Evolutionary conservation across 2,329 filamentous ascomycete genomes (phyloP), one percentile per base, ranked within the genome.

Genomic region (Exophiala dermatitidis): DNA sequence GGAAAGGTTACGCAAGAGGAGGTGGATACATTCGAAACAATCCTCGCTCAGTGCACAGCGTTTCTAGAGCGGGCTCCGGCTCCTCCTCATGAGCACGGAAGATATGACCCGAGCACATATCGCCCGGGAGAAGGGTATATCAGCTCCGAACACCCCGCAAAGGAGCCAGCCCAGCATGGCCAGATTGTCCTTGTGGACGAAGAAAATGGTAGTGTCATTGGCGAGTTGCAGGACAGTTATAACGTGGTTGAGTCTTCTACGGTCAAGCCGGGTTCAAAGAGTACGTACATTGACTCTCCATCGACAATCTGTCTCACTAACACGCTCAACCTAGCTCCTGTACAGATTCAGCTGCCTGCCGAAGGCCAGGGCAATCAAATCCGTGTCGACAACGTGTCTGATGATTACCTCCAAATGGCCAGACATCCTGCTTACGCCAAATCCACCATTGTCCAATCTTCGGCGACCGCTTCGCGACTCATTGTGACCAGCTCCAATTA

Each of bases 1-100:
- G 68, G 67, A 33, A 76, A 80, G 33, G 85, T 87, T 29, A 80
- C 87, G 1, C 90, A 96, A 69, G 90, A 97, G 68, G 91, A 96
- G 68, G 78, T 95, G 40, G 90, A 96, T 67, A 97, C 91, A 0
- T 97, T 96, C 65, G 91, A 97, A 75, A 96, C 91, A 2, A 97
- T 97, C 60, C 78, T 97, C 47, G 91, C 91, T n/a, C 90, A 97
- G 72, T 97, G 91, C 71, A 97, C 91, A 1, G 88, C 91, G 1
- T 97, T 98, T 69, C 80, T 95, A 3, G 91, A 97, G 70, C 83
- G 90, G 42, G 85, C 88, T 6, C 47, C 50, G 12, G 77, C 84
- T 38, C 82, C 87, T 4, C 83, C 76, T 4, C 68, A 70, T 51
- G 61, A 66, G 46, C 61, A 68, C 55, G 64, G 68, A 32, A 62